These are phyloP conservation scores for Pythium aquatile DNA, from an alignment of 352 stramenopile species.

Conservation along the genomic window DNA sequence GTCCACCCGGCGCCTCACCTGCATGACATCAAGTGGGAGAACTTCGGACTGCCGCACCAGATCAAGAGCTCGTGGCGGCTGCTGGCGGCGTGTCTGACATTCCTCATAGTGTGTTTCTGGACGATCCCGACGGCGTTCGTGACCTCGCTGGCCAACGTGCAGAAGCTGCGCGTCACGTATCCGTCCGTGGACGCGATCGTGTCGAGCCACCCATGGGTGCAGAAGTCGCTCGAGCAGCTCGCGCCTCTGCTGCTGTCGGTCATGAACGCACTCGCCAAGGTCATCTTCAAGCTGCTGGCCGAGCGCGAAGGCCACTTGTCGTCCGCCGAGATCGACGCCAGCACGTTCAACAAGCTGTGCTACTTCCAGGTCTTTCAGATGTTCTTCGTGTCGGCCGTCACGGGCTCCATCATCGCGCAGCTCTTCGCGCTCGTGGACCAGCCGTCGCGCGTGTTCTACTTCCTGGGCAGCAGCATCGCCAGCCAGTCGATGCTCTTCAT, in stretches of 20 bases:
- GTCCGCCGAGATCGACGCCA: constrained; percentile 61
- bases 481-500: constrained; percentile 83
- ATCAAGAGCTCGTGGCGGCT: constrained; percentile 64
- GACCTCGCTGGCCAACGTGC: constrained; percentile 65
- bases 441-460: constrained; percentile 55
- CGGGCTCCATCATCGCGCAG: constrained; percentile 58
- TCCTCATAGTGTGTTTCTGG: constrained; percentile 75
- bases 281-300: constrained; percentile 67
- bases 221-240: constrained; percentile 57
- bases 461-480: constrained; percentile 68
- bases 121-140: constrained; percentile 78
- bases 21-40: constrained; percentile 73
- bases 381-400: constrained; percentile 78
- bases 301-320: constrained; percentile 67
- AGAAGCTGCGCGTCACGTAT: constrained; percentile 58
- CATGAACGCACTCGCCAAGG: constrained; percentile 68
- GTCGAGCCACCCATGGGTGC: constrained; percentile 46
- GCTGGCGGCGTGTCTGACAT: constrained; percentile 47
- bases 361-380: constrained; percentile 82
- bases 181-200: constrained; percentile 43
- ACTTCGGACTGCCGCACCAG: constrained; percentile 65
- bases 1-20: constrained; percentile 62
- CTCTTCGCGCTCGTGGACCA: constrained; percentile 64
- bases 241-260: constrained; percentile 59
- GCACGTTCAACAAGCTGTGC: constrained; percentile 71